Base-by-base conservation (phyloP, 495 filamentous ascomycete species). In the Bombardia bombarda region DNA sequence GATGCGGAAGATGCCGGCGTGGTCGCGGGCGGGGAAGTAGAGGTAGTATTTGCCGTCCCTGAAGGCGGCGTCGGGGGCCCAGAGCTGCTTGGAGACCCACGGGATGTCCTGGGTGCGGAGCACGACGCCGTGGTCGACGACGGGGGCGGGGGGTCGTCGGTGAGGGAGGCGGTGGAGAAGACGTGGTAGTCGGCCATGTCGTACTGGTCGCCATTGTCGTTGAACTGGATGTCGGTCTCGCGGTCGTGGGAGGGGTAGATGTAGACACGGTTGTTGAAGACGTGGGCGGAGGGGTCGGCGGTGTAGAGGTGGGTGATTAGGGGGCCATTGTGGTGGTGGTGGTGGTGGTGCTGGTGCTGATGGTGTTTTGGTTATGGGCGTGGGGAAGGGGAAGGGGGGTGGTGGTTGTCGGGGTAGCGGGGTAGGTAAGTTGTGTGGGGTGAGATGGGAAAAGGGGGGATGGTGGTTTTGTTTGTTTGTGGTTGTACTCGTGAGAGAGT, bases 151-250 rank as follows among this genome's bases (percentile, higher is more conserved):
- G 1, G 67, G 66, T 47, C 71, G 70, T 10, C n/a, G n/a, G n/a
- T n/a, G n/a, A 77, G 65, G 4, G 65, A 55, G 1, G 59, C 45
- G 41, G 72, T 66, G 38, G 67, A 74, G 60, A 81, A 76, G 55
- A 81, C 79, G 46, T 80, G 78, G 69, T 82, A 82, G 62, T 82
- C 78, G 46, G 67, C 72, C 83, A 87, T 87, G 67, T 82, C 83
- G 60, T 86, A 87, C 61, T 87, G 83, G 66, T 86, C 83, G 61
- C 83, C 83, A 70, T 83, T 83, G 70, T 87, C 83, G 69, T 86
- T 85, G 62, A 75, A 72, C 32, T 69, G 34, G 54, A 79, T 78
- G 56, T 77, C 69, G 24, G 73, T 78, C 51, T 79, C 73, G 45
- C 73, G 66, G 62, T 82, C 78, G 64, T 82, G 78, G 6, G 77